Base-by-base conservation (phyloP, 176 grass and related monocot genomes). In the Tillandsia leiboldiana region DNA sequence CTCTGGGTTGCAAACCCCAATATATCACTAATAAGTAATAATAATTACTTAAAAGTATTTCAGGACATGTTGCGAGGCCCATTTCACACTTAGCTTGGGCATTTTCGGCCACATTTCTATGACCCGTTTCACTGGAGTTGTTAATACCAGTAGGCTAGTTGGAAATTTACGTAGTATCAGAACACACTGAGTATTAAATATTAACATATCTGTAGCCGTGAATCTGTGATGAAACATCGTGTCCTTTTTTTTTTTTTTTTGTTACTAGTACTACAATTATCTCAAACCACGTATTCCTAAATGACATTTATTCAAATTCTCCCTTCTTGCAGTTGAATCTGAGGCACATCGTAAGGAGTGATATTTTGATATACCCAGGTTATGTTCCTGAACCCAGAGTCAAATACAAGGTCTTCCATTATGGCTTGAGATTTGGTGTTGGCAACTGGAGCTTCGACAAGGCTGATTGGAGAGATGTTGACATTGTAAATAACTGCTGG, bases 361-460 rank as follows among this genome's bases (percentile, higher is more conserved):
- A 92, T 76, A 97, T 97, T 81, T 74, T 97, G 72, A 82, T 92
- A 70, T 97, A 97, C 74, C 93, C 93, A 42, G 93, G 93, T 73
- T 97, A 97, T 52, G 74, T 87, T 75, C 93, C 93, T 29, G 57
- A 83, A 74, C 73, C 81, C 74, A 79, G 83, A 78, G 68, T 11
- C 68, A 83, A 81, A 33, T 87, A 89, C 72, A 88, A 82, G 85
- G 84, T 97, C 67, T 97, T 97, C 79, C 89, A 97, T 79, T 97
- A 97, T 7, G 93, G 93, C 47, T 74, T 97, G 65, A 87, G 89
- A 81, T 97, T 92, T 87, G 78, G 71, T 18, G 84, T 97, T 81
- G 89, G 86, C 66, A 83, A 83, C 64, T 97, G 94, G 94, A 97
- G 94, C 66, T 92, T 97, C 72, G 94, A 97, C 65, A 97, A 97